A percentile compares a stretch with the other conserved stretches of the same genome.
Evolutionary conservation across 495 filamentous ascomycete genomes (phyloP).

Genomic region (Chaetomium tenue): DNA sequence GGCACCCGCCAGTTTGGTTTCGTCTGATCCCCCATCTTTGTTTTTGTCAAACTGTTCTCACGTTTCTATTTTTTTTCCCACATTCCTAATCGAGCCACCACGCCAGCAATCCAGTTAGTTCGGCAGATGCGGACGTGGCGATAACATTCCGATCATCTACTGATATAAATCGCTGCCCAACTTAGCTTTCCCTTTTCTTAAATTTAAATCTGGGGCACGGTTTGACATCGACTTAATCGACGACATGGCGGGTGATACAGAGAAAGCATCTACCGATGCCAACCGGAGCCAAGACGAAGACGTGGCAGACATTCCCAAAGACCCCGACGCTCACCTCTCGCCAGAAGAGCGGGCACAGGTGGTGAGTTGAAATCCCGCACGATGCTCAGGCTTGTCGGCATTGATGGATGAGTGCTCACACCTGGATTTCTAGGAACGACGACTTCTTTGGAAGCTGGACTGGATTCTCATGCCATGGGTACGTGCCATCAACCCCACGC

Average conservation of each 20-base stretch:
- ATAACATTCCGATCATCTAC: not conserved
- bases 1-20: not conserved
- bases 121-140: not conserved
- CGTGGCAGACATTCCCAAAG: slow-evolving; percentile 34
- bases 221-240: slow-evolving; percentile 25
- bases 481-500: slow-evolving; percentile 6
- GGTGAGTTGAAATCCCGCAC: slow-evolving; percentile 45
- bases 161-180: slow-evolving; percentile 13
- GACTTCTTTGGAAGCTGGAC: slow-evolving; percentile 69
- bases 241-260: slow-evolving; percentile 33
- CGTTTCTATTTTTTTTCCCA: not conserved
- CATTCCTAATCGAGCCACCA: not conserved
- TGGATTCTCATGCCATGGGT: slow-evolving; percentile 71
- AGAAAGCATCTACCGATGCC: slow-evolving; percentile 35
- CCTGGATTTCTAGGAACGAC: slow-evolving; percentile 53
- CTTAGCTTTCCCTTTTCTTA: slow-evolving; percentile 14
- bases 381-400: not conserved
- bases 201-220: slow-evolving; percentile 15
- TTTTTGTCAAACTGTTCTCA: not conserved
- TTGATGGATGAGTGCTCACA: slow-evolving; percentile 8
- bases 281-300: slow-evolving; percentile 32
- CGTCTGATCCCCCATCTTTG: not conserved
- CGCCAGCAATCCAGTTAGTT: not conserved
- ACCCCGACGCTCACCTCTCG: slow-evolving; percentile 68
- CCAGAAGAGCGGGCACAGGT: slow-evolving; percentile 64